Percentiles rank a stretch among this genome's conserved stretches.
These are phyloP conservation scores for Backusella circina DNA, from an alignment of 192 early-diverging fungal species.

Conservation along the genomic window DNA sequence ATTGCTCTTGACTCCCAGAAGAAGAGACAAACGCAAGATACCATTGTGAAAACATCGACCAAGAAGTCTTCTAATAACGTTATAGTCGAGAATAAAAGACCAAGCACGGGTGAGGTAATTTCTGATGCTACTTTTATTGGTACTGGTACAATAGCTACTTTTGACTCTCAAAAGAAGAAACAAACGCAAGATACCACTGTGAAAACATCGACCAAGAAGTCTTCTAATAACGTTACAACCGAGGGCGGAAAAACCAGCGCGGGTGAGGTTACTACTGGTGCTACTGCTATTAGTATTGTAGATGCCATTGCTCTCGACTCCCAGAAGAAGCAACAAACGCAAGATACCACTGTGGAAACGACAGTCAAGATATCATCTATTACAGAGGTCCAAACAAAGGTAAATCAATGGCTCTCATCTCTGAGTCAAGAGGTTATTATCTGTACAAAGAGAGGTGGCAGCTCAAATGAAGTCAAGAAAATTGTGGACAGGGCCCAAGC, in stretches of 20 bases:
- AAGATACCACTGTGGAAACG: background rate
- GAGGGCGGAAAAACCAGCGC: no score
- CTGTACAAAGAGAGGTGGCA: conserved; percentile 18
- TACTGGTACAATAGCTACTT: no score
- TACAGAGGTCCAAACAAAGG: background rate
- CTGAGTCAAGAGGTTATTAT: background rate
- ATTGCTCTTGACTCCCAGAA: conserved; percentile 1
- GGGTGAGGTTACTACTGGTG: background rate
- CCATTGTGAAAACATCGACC: background rate
- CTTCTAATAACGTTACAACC: no score
- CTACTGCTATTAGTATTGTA: background rate
- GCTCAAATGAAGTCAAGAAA: background rate
- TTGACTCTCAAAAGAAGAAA: no score
- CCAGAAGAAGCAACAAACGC: conserved; percentile 1
- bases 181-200: no score
- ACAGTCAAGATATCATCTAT: background rate
- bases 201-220: no score
- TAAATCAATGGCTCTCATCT: conserved; percentile 3
- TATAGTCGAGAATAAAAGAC: no score
- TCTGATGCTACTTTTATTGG: no score
- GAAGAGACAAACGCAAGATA: background rate
- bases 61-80: background rate
- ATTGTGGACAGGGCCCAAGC: conserved; percentile 8
- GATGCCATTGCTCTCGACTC: background rate
- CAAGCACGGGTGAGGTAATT: no score